phyloP scores from a whole-genome alignment of 352 stramenopile species.

The Pythium grandisporangium region DNA sequence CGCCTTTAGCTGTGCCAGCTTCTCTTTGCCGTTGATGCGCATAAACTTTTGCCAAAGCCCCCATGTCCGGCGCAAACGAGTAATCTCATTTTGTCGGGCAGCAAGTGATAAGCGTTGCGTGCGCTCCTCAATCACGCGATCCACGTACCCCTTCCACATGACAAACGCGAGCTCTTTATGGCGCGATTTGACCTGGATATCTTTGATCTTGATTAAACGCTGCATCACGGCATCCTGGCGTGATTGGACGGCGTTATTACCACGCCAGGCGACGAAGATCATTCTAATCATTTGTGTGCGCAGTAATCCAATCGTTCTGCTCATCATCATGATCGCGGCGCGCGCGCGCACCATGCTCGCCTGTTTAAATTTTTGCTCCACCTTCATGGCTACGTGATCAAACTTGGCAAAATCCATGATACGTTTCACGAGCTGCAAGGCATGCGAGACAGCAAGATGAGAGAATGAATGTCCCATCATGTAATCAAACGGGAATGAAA shows the following conservation, averaged over 20 bases:
- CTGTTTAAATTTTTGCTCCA: conserved; percentile 68
- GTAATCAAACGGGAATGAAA: neutral
- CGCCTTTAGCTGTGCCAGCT: conserved; percentile 32
- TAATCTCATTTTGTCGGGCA: conserved; percentile 43
- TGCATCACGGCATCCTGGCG: conserved; percentile 45
- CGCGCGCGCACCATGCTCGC: conserved; percentile 66
- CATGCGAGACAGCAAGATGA: neutral
- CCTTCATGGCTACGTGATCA: conserved; percentile 63
- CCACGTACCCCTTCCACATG: conserved; percentile 50
- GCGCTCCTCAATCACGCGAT: conserved; percentile 43
- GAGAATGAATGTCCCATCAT: no score
- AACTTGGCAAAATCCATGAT: conserved; percentile 77
- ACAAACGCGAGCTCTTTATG: conserved; percentile 35
- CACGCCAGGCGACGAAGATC: conserved; percentile 70
- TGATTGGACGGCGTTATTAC: conserved; percentile 33
- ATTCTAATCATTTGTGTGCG: conserved; percentile 64
- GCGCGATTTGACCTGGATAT: conserved; percentile 38
- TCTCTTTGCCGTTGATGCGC: conserved; percentile 39
- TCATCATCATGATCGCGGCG: conserved; percentile 80
- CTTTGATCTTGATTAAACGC: conserved; percentile 56
- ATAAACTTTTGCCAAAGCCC: conserved; percentile 43
- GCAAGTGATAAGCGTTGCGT: conserved; percentile 50
- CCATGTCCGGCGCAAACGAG: conserved; percentile 27
- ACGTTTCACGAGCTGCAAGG: conserved; percentile 41
- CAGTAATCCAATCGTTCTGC: conserved; percentile 38